phyloP scores from a whole-genome alignment of 106 monocot genomes.

The Apostasia ramifera region DNA sequence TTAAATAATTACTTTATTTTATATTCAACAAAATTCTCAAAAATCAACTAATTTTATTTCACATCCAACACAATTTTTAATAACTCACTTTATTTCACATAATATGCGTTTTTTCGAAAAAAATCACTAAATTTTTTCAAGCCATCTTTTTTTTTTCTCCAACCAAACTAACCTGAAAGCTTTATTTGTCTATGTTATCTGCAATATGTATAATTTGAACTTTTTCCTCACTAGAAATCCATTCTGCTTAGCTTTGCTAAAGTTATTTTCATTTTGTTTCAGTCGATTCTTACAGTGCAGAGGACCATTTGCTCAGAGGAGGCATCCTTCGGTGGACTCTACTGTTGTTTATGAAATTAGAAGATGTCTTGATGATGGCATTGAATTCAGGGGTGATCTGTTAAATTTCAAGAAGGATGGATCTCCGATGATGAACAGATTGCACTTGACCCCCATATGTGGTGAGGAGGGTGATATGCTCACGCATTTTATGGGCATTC shows the following conservation, averaged over 20 bases:
- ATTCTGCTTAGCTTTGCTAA: not conserved
- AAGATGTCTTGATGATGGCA: conserved; percentile 49
- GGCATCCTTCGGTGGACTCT: conserved; percentile 57
- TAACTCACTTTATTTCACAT: too few species aligned
- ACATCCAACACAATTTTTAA: too few species aligned
- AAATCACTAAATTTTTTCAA: too few species aligned
- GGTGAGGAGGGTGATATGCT: conserved; percentile 42
- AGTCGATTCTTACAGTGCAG: conserved; percentile 64
- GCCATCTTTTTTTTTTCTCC: too few species aligned
- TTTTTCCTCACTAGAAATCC: not conserved
- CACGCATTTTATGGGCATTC: conserved; percentile 51
- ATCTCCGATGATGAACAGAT: conserved; percentile 38
- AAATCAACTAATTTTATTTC: too few species aligned
- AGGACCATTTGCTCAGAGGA: conserved; percentile 67
- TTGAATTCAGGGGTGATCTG: conserved; percentile 44
- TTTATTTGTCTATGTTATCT: too few species aligned
- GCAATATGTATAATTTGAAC: too few species aligned
- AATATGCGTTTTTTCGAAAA: too few species aligned
- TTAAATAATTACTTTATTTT: too few species aligned
- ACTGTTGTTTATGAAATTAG: conserved; percentile 44
- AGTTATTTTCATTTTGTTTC: conserved; percentile 16
- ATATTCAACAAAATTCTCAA: too few species aligned
- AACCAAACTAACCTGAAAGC: too few species aligned
- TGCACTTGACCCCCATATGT: conserved; percentile 37
- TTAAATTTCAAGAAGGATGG: conserved; percentile 68